These are phyloP conservation scores for Calonectria pteridis DNA, from an alignment of 2,329 filamentous ascomycete species.

Conservation along the genomic window DNA sequence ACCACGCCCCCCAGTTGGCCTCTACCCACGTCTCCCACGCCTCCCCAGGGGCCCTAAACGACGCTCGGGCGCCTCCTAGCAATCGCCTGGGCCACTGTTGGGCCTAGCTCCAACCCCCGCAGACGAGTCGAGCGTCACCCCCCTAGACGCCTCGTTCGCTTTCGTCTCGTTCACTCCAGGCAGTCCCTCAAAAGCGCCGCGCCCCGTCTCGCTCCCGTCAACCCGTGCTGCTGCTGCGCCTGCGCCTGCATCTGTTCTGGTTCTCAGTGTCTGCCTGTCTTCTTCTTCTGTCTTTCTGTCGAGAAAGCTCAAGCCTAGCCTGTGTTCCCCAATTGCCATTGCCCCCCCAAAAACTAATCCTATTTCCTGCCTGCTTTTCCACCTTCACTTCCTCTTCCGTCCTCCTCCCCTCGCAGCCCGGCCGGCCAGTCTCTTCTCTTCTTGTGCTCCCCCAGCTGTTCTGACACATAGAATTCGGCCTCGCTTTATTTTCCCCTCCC, in stretches of 20 bases:
- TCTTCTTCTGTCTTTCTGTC: slow-evolving; percentile 7
- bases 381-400: slow-evolving; percentile 1
- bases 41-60: slow-evolving; percentile 43
- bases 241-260: background rate
- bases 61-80: slow-evolving; percentile 44
- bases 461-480: slow-evolving; percentile 6
- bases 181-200: slow-evolving; percentile 35
- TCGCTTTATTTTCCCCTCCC: slow-evolving; percentile 5
- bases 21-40: slow-evolving; percentile 30
- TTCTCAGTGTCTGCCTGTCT: slow-evolving; percentile 10
- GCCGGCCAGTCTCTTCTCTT: slow-evolving; percentile 24
- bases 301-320: slow-evolving; percentile 19
- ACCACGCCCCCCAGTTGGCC: slow-evolving; percentile 30
- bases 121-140: slow-evolving; percentile 43
- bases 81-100: slow-evolving; percentile 43
- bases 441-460: background rate
- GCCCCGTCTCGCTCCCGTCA: slow-evolving; percentile 36
- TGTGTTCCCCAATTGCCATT: slow-evolving; percentile 16
- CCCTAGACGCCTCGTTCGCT: slow-evolving; percentile 45
- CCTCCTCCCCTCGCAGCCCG: slow-evolving; percentile 37
- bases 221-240: slow-evolving; percentile 12
- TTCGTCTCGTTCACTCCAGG: slow-evolving; percentile 32
- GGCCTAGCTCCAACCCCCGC: slow-evolving; percentile 46
- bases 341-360: slow-evolving; percentile 12
- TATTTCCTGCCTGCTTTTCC: slow-evolving; percentile 1